Percentiles rank a stretch among this genome's conserved stretches.
Evolutionary conservation across 2,329 filamentous ascomycete genomes (phyloP).

Genomic region (Aureobasidium melanogenum): DNA sequence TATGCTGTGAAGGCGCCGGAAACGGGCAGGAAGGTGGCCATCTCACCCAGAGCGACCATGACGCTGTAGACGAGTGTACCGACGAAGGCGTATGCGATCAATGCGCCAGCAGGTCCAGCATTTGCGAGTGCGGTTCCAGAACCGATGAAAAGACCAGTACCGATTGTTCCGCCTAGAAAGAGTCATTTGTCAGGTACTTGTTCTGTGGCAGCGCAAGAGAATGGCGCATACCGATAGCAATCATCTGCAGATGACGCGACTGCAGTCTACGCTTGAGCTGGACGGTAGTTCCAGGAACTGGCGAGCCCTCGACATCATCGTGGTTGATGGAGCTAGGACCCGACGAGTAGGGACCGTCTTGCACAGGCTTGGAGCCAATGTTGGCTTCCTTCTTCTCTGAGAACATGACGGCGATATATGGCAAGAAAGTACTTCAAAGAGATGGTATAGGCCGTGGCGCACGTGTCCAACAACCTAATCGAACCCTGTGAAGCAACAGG

Average conservation of each 20-base stretch:
- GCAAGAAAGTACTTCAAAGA: neutral
- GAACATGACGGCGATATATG: neutral
- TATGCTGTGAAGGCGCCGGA: slow-evolving; percentile 46
- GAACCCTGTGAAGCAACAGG: neutral
- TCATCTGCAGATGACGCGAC: slow-evolving; percentile 30
- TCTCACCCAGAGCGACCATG: slow-evolving; percentile 45
- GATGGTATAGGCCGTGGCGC: neutral
- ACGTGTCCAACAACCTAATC: slow-evolving; percentile 3
- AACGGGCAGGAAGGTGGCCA: slow-evolving; percentile 54
- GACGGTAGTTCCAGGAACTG: slow-evolving; percentile 19
- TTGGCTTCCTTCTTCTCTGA: slow-evolving; percentile 4
- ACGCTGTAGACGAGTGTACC: slow-evolving; percentile 36
- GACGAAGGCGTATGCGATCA: slow-evolving; percentile 38
- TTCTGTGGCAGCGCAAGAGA: neutral
- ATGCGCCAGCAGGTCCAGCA: slow-evolving; percentile 34
- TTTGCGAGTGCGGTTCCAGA: slow-evolving; percentile 29
- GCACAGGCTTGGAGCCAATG: neutral
- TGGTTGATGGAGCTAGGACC: neutral
- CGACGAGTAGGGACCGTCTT: neutral
- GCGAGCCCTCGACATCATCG: slow-evolving; percentile 7
- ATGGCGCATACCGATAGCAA: slow-evolving; percentile 23
- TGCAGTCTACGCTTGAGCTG: slow-evolving; percentile 27
- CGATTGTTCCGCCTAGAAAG: slow-evolving; percentile 22
- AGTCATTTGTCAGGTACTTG: neutral
- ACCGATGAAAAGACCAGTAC: slow-evolving; percentile 33